Percentiles rank a stretch among this genome's conserved stretches.
Conservation (phyloP, 1,284 basidiomycete species). For the Melampsora americana region DNA sequence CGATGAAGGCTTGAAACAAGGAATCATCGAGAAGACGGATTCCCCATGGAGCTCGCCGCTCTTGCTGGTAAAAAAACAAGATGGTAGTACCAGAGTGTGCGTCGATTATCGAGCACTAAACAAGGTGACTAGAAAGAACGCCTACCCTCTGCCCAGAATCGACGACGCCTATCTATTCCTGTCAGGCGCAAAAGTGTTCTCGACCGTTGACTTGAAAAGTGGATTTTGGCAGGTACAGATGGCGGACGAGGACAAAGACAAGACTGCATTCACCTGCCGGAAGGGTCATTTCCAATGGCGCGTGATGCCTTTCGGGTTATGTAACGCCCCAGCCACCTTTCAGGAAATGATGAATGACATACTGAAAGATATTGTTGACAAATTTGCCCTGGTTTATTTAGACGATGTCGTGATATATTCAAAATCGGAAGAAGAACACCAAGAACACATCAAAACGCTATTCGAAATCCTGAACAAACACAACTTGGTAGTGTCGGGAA, state of each 20-base stretch:
- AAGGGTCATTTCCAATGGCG: conserved; percentile 2
- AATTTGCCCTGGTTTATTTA: no score
- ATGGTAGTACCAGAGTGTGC: conserved; percentile 6
- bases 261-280: neutral
- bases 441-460: neutral
- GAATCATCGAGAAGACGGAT: neutral
- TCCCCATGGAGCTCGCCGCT: neutral
- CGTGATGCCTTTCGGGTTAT: conserved; percentile 43
- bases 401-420: conserved; percentile 9
- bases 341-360: no score
- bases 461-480: conserved; percentile 10
- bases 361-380: no score
- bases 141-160: no score
- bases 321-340: no score
- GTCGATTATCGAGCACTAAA: conserved; percentile 16
- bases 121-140: no score
- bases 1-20: neutral
- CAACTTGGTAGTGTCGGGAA: neutral
- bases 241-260: neutral
- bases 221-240: conserved; percentile 11
- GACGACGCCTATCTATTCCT: conserved; percentile 3
- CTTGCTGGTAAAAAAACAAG: conserved; percentile 6
- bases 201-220: neutral
- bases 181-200: neutral
- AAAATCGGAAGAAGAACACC: neutral